These are phyloP conservation scores for Mrakiaceae sp. DNA, from an alignment of 1,284 basidiomycete species.

Conservation along the genomic window DNA sequence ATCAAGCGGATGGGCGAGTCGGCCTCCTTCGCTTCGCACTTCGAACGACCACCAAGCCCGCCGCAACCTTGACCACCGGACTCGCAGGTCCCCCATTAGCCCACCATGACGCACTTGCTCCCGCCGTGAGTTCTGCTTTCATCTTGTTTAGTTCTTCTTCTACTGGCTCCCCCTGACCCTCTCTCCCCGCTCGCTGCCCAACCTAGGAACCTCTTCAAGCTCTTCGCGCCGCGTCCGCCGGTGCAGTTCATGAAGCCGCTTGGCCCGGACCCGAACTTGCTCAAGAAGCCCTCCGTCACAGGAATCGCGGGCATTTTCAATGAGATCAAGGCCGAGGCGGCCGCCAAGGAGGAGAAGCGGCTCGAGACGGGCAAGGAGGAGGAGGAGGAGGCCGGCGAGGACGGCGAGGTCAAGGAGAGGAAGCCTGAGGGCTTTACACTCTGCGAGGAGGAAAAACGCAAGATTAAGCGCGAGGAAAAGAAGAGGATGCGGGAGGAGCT, in stretches of 20 bases:
- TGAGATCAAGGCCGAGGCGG: constrained; percentile 63
- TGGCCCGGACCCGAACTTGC: constrained; percentile 65
- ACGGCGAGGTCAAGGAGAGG: constrained; percentile 61
- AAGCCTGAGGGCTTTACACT: constrained; percentile 32
- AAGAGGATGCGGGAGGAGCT: constrained; percentile 67
- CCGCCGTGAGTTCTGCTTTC: no score
- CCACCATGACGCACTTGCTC: no score
- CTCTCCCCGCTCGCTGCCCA: constrained; percentile 54
- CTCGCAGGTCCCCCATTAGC: no score
- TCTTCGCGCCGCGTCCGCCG: constrained; percentile 83
- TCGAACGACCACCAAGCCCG: no score
- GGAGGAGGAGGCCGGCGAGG: constrained; percentile 58
- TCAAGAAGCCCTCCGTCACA: constrained; percentile 54
- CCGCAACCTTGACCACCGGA: no score
- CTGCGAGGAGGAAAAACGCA: constrained; percentile 63
- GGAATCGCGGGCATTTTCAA: constrained; percentile 64
- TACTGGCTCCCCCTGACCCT: background rate
- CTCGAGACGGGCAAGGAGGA: constrained; percentile 25
- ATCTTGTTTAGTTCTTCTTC: no score
- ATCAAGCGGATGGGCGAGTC: no score
- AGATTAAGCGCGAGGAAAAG: constrained; percentile 61
- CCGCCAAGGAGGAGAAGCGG: constrained; percentile 39
- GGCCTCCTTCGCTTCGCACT: no score
- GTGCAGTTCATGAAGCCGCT: constrained; percentile 73
- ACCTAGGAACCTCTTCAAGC: constrained; percentile 81